phyloP scores from a whole-genome alignment of 768 basidiomycete species.

The Mycena polygramma region DNA sequence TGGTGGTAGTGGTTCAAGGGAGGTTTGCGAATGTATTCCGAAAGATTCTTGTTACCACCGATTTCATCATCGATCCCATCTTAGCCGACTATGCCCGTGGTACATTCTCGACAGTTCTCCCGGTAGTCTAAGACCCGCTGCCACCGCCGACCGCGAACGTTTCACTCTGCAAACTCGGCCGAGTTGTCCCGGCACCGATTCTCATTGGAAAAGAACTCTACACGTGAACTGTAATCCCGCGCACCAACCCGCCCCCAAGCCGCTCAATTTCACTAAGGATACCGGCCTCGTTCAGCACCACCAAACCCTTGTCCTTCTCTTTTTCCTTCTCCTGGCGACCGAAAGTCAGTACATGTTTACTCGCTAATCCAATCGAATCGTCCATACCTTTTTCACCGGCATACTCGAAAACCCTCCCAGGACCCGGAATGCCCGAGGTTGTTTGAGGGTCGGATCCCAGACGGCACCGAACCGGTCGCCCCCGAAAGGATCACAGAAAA shows the following conservation, averaged over 20 bases:
- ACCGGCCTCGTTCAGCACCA: conserved; percentile 74
- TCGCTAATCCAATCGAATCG: not conserved
- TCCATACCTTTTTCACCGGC: conserved; percentile 61
- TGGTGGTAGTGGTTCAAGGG: conserved; percentile 10
- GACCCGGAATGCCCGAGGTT: conserved; percentile 80
- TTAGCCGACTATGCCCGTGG: conserved; percentile 24
- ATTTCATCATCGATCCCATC: conserved; percentile 8
- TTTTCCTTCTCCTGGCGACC: conserved; percentile 54
- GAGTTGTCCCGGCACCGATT: not conserved
- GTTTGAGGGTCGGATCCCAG: conserved; percentile 83
- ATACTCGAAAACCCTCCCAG: conserved; percentile 83
- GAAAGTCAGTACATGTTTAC: conserved; percentile 12
- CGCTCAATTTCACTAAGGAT: conserved; percentile 83
- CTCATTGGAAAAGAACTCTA: conserved; percentile 5
- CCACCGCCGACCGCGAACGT: conserved; percentile 5
- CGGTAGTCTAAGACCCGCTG: not conserved
- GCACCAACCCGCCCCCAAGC: conserved; percentile 78
- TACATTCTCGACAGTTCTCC: not conserved
- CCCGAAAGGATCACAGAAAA: conserved; percentile 89
- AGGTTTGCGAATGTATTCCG: too few relatives aligned
- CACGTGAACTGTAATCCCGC: conserved; percentile 55
- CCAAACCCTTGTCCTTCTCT: conserved; percentile 68
- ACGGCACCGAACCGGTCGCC: conserved; percentile 84
- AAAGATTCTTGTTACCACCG: not conserved
- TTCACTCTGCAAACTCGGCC: not conserved